Conservation (phyloP, 345 rosid genomes). For the Linum tenue region DNA sequence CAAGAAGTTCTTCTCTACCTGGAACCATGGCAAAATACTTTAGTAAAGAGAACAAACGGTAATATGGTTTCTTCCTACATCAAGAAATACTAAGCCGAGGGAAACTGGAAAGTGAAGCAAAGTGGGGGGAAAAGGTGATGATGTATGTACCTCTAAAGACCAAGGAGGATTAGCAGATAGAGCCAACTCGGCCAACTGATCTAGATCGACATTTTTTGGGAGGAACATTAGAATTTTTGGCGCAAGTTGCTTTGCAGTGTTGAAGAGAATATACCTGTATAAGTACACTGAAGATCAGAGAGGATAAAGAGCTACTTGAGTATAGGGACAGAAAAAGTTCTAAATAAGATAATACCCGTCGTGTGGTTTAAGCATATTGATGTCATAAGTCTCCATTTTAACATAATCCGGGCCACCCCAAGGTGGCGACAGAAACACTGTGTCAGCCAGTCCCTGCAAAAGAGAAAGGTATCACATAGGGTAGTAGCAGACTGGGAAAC, state of each 20-base stretch:
- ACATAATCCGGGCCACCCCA: constrained; percentile 95
- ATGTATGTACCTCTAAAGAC: constrained; percentile 51
- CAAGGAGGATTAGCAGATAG: constrained; percentile 53
- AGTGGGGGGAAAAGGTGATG: constrained; percentile 4
- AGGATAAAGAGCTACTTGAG: background rate
- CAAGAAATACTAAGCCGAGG: background rate
- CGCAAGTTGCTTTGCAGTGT: constrained; percentile 54
- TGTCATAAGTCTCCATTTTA: constrained; percentile 51
- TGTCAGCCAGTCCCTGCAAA: constrained; percentile 46
- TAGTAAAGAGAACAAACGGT: background rate
- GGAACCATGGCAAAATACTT: constrained; percentile 15
- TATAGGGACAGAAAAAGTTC: background rate
- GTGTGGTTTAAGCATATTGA: constrained; percentile 74
- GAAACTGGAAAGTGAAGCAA: background rate
- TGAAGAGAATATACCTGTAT: constrained; percentile 56
- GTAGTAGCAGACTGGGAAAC: background rate
- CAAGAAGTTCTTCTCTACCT: constrained; percentile 82
- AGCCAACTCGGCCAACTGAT: constrained; percentile 80
- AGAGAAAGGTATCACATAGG: constrained; percentile 2
- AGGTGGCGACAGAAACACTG: constrained; percentile 86
- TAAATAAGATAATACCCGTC: constrained; percentile 49
- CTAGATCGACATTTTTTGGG: constrained; percentile 67
- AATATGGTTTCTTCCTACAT: background rate
- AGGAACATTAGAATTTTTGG: constrained; percentile 66
- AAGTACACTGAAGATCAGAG: constrained; percentile 15